A percentile compares a stretch with the other conserved stretches of the same genome.
These are phyloP conservation scores for Pichia cabralensis DNA, from an alignment of 805 yeast genomes.

Conservation along the genomic window DNA sequence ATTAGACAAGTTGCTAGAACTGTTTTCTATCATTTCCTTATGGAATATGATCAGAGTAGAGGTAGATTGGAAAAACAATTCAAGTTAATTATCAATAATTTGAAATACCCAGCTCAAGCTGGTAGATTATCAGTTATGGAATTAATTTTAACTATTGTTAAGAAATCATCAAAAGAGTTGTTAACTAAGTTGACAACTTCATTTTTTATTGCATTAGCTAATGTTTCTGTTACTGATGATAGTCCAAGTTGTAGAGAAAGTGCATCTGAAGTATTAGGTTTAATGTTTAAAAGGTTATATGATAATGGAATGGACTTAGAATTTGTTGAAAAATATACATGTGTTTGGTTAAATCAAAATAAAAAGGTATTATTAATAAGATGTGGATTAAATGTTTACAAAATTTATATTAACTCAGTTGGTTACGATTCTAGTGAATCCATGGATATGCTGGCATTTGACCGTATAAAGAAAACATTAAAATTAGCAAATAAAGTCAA, in stretches of 20 bases:
- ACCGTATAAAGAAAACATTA: constrained; percentile 13
- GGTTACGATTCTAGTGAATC: constrained; percentile 29
- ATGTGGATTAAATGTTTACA: constrained; percentile 68
- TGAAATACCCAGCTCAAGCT: constrained; percentile 72
- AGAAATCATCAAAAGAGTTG: constrained; percentile 52
- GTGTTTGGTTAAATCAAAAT: constrained; percentile 56
- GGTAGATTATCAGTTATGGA: constrained; percentile 93
- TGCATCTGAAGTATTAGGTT: constrained; percentile 54
- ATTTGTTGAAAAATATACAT: constrained; percentile 32
- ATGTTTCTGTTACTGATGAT: constrained; percentile 70
- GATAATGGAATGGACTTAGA: constrained; percentile 18
- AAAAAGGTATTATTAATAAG: constrained; percentile 44
- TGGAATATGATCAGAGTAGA: constrained; percentile 91
- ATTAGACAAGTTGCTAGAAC: constrained; percentile 80
- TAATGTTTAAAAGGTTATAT: constrained; percentile 42
- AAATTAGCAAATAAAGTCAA: constrained; percentile 23
- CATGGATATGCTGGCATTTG: constrained; percentile 22
- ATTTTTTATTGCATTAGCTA: constrained; percentile 74
- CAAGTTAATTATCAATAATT: constrained; percentile 67
- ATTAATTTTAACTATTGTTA: constrained; percentile 58
- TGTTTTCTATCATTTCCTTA: constrained; percentile 72
- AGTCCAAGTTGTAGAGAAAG: constrained; percentile 72
- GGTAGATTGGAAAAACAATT: constrained; percentile 78
- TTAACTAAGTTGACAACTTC: constrained; percentile 56
- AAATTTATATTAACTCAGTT: constrained; percentile 42